Base-by-base conservation (phyloP, 2,329 filamentous ascomycete species). In the Parastagonospora avenae region DNA sequence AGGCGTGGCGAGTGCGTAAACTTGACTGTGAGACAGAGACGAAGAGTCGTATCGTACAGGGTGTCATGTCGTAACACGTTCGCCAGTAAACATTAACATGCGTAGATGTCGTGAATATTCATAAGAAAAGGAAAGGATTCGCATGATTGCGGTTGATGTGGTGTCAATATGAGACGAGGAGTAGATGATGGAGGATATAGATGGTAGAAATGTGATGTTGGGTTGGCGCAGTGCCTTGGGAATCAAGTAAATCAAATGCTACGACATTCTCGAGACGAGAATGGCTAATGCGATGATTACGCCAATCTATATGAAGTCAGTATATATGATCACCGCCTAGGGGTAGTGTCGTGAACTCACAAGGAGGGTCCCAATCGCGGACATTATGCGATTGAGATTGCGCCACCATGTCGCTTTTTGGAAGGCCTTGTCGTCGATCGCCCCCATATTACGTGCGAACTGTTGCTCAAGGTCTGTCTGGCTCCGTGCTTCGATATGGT, bases 371-470 rank as follows among this genome's bases (percentile, higher is more conserved):
- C 84, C 84, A 41, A 85, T 69, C 28, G 80, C 74, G 54, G 79
- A 81, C 83, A 87, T 85, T 71, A 81, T 79, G 40, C 84, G 79
- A 69, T 87, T 87, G 35, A 86, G 72, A 55, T 80, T 83, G 55
- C 84, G 78, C 84, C 84, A 87, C 84, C 84, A 86, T 16, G 77
- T 76, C n/a, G 84, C 83, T 69, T 84, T 87, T 54, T 85, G 78
- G 59, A 78, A 80, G 31, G 78, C 75, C 42, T 79, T 75, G 59
- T 78, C 76, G 46, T 81, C 78, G 24, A 77, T 62, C 9, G 76
- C 73, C 31, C 73, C 71, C 30, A 80, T 64, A 42, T 77, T 73
- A 48, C 74, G 72, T 28, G 76, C 72, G 39, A 81, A 72, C 15
- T 79, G 77, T 36, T 72, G 72, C 51, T 78, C 77, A 35, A 79